These are phyloP conservation scores for Aureobasidium mangrovei DNA, from an alignment of 2,329 filamentous ascomycete genomes.

Conservation along the genomic window DNA sequence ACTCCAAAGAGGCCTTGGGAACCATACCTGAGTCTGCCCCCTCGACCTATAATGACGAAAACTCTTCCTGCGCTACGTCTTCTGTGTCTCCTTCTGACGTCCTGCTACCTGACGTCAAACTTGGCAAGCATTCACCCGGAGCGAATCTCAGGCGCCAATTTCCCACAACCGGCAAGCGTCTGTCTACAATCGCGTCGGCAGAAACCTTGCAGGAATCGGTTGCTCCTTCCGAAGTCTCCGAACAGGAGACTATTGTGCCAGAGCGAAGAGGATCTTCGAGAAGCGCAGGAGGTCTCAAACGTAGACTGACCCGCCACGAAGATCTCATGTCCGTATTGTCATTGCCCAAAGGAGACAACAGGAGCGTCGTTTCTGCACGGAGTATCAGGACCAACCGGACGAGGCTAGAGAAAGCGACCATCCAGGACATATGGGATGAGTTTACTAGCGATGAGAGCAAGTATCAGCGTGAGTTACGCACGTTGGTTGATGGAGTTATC, in stretches of 20 bases:
- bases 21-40: conserved; percentile 19
- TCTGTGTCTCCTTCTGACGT: conserved; percentile 28
- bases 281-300: conserved; percentile 46
- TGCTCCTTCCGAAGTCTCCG: conserved; percentile 21
- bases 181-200: conserved; percentile 52
- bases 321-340: conserved; percentile 92
- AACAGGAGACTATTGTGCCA: conserved; percentile 18
- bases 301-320: conserved; percentile 79
- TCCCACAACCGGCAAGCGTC: conserved; percentile 45
- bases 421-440: conserved; percentile 69
- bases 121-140: conserved; percentile 18
- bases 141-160: conserved; percentile 25
- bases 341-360: conserved; percentile 52
- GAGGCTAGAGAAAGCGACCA: conserved; percentile 56
- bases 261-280: conserved; percentile 12
- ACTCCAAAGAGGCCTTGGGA: conserved; percentile 1
- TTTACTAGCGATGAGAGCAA: conserved; percentile 75
- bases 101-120: conserved; percentile 26
- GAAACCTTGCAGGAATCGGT: conserved; percentile 39
- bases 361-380: conserved; percentile 65
- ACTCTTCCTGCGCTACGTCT: conserved; percentile 26
- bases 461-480: conserved; percentile 85
- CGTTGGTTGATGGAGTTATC: conserved; percentile 88
- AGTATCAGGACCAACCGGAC: conserved; percentile 69
- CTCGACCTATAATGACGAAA: conserved; percentile 21